Evolutionary conservation across 2,329 filamentous ascomycete species (phyloP).

Genomic region (Triangularia setosa): DNA sequence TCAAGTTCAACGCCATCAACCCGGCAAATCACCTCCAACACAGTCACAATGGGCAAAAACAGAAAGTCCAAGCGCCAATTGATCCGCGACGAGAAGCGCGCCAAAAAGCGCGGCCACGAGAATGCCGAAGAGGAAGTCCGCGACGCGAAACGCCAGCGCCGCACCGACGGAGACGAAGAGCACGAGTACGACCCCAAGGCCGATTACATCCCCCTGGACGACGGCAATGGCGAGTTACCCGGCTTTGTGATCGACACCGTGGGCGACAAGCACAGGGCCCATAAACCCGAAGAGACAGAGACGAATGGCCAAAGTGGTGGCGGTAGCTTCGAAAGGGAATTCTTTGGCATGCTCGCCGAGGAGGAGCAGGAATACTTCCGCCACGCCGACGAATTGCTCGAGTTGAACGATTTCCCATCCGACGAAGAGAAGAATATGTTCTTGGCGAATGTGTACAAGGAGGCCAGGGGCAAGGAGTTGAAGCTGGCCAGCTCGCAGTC

Average conservation of each 20-base stretch:
- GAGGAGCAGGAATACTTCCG: constrained; percentile 96
- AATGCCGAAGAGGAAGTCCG: constrained; percentile 27
- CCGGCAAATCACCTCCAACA: neutral
- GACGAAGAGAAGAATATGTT: constrained; percentile 68
- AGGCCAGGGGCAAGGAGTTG: constrained; percentile 87
- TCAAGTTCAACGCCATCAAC: neutral
- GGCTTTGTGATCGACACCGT: neutral
- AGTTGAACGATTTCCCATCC: constrained; percentile 80
- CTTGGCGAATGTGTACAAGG: constrained; percentile 77
- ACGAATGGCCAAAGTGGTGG: constrained; percentile 1
- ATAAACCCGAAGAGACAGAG: neutral
- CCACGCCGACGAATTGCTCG: constrained; percentile 82
- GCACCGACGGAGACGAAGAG: constrained; percentile 15
- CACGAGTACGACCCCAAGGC: constrained; percentile 13
- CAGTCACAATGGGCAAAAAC: constrained; percentile 31
- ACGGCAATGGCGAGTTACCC: constrained; percentile 15
- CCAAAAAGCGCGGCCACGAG: constrained; percentile 32
- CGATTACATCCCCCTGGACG: constrained; percentile 27
- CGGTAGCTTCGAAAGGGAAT: constrained; percentile 58
- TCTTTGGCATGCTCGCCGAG: constrained; percentile 89
- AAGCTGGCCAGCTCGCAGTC: constrained; percentile 96
- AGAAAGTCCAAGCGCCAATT: constrained; percentile 37
- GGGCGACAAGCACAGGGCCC: neutral
- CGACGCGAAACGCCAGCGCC: constrained; percentile 28
- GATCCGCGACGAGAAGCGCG: constrained; percentile 36